These are phyloP conservation scores for Amesomyces nigricolor DNA, from an alignment of 2,329 filamentous ascomycete genomes.

Conservation along the genomic window DNA sequence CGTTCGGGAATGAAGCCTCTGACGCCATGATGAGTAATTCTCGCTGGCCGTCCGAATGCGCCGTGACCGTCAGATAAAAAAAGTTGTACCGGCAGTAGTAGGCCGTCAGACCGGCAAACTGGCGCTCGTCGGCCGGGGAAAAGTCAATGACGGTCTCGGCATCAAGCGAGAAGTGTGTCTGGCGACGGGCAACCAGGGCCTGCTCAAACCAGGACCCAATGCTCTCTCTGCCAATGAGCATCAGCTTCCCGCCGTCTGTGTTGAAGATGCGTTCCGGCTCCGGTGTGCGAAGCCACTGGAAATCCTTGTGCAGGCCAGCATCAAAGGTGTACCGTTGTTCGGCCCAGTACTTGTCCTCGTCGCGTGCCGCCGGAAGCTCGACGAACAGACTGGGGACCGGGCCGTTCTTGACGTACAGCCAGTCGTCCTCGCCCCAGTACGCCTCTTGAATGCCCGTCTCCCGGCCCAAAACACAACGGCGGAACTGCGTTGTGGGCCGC, in stretches of 20 bases:
- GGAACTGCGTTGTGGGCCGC: slow-evolving; percentile 45
- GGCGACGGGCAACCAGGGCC: slow-evolving; percentile 48
- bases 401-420: slow-evolving; percentile 57
- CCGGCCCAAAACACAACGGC: slow-evolving; percentile 49
- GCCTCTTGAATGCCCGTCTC: slow-evolving; percentile 56
- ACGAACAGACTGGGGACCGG: slow-evolving; percentile 50
- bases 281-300: slow-evolving; percentile 54
- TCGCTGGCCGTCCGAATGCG: slow-evolving; percentile 48
- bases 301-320: slow-evolving; percentile 43
- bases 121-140: slow-evolving; percentile 50
- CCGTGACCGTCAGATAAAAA: slow-evolving; percentile 57
- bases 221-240: slow-evolving; percentile 45
- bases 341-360: slow-evolving; percentile 47
- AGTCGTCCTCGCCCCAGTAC: slow-evolving; percentile 54
- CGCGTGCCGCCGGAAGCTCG: slow-evolving; percentile 43
- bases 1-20: slow-evolving; percentile 50
- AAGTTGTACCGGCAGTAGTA: slow-evolving; percentile 63
- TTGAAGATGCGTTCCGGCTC: slow-evolving; percentile 49
- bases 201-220: slow-evolving; percentile 57
- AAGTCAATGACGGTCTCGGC: slow-evolving; percentile 53
- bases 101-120: slow-evolving; percentile 55
- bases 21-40: slow-evolving; percentile 54
- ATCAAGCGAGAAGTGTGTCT: slow-evolving; percentile 56
- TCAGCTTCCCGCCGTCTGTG: slow-evolving; percentile 37
- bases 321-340: slow-evolving; percentile 45